These are phyloP conservation scores for Nemophila menziesii DNA, from an alignment of 257 asterid species.

Conservation along the genomic window DNA sequence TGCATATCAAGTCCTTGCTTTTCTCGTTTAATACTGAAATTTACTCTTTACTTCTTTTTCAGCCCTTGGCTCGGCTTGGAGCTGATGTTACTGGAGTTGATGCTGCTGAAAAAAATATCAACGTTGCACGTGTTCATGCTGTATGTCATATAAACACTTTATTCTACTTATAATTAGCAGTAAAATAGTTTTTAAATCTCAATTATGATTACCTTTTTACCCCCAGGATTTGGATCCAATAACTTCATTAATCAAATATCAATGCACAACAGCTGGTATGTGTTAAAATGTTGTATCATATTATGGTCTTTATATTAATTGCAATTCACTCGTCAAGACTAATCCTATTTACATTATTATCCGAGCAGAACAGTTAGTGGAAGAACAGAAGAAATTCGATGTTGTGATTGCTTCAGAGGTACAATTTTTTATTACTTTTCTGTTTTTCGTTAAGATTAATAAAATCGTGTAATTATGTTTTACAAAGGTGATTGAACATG, in stretches of 20 bases:
- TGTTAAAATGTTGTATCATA: conserved; percentile 16
- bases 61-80: conserved; percentile 95
- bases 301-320: background rate
- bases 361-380: conserved; percentile 73
- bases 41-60: conserved; percentile 7
- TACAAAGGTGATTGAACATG: conserved; percentile 88
- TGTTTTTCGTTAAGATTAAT: no score
- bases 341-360: conserved; percentile 14
- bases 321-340: background rate
- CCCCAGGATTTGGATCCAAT: conserved; percentile 82
- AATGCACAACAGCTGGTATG: conserved; percentile 93
- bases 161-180: background rate
- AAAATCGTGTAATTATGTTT: conserved; percentile 5
- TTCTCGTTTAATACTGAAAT: background rate
- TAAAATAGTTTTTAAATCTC: no score
- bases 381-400: conserved; percentile 70
- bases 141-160: conserved; percentile 26
- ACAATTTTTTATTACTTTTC: conserved; percentile 1
- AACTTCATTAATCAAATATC: conserved; percentile 71
- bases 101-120: conserved; percentile 87
- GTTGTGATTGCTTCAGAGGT: conserved; percentile 94
- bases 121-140: conserved; percentile 79
- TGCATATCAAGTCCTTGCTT: background rate
- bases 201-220: no score
- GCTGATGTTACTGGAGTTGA: conserved; percentile 81